Base-by-base conservation (phyloP, 495 filamentous ascomycete species). In the Aspergillus indologenus region DNA sequence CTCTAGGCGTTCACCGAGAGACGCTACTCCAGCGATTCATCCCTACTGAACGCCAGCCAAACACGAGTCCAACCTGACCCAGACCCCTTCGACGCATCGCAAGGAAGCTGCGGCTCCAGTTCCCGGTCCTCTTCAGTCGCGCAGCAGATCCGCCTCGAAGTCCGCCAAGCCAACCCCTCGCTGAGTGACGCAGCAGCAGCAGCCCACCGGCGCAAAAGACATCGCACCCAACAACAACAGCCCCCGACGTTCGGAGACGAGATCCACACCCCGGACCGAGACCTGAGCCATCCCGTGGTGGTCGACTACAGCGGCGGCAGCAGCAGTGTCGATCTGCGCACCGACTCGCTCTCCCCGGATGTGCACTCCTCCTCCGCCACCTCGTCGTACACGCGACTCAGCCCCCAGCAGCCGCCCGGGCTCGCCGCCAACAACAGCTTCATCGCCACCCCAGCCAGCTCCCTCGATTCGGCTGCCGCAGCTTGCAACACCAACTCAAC, bases 321-420 rank as follows among this genome's bases (percentile, higher is more conserved):
- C 46, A 51, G 46, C 34, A 51, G 46, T 58, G 46, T 50, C 26
- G 29, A 49, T 17, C n/a, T 48, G 29, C 20, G 24, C 26, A 50
- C 43, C 19, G 26, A 40, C 34, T 40, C 34, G 34, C 34, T 40
- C 34, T 40, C 34, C 34, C 34, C 34, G 5, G 34, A 40, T 15
- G 34, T 40, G 2, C 34, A 40, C 34, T 40, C 34, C 2, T 40
- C 34, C 34, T 40, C 34, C 6, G 34, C 34, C 34, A 40, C 34
- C 34, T 40, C 34, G 34, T 40, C 34, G 34, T 40, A 40, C 34
- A 40, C 34, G 12, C 26, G 26, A 9, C 9, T 29, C 4, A 29
- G 26, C 9, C 34, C 34, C 34, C 34, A 40, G 34, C 34, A 40
- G 34, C 34, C 34, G 34, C 34, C 34, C 26, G 26, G 26, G 12